Conservation (phyloP, 768 basidiomycete genomes). For the Phlebiopsis gigantea region DNA sequence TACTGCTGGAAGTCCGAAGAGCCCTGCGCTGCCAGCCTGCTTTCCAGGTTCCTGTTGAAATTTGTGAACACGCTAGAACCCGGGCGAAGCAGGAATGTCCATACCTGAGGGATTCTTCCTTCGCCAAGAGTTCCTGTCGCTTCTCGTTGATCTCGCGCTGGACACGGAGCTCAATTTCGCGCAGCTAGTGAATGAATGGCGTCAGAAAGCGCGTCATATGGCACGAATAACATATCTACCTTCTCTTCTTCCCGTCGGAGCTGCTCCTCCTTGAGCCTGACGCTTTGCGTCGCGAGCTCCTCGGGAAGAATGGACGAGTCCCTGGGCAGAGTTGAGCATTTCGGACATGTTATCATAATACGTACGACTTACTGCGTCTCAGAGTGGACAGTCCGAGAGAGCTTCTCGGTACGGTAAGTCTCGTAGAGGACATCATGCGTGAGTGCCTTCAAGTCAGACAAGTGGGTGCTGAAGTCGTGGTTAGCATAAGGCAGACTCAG, state of each 20-base stretch:
- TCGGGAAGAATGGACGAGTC: slow-evolving; percentile 92
- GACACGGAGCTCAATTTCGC: slow-evolving; percentile 97
- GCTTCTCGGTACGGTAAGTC: slow-evolving; percentile 96
- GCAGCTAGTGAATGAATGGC: slow-evolving; percentile 50
- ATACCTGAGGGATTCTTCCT: slow-evolving; percentile 89
- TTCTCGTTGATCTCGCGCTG: slow-evolving; percentile 98
- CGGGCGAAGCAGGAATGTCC: slow-evolving; percentile 11
- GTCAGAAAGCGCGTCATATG: not conserved
- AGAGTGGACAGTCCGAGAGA: slow-evolving; percentile 83
- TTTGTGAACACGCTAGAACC: not conserved
- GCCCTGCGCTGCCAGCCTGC: slow-evolving; percentile 85
- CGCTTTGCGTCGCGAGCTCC: slow-evolving; percentile 94
- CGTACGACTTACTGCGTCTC: slow-evolving; percentile 54
- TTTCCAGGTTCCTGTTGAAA: slow-evolving; percentile 72
- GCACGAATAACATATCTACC: slow-evolving; percentile 33
- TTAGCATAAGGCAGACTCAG: not conserved
- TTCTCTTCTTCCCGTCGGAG: slow-evolving; percentile 96
- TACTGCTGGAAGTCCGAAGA: slow-evolving; percentile 74
- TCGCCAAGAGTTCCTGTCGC: slow-evolving; percentile 92
- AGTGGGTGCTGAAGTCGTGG: slow-evolving; percentile 64
- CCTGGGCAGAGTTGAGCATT: slow-evolving; percentile 28
- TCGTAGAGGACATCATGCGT: slow-evolving; percentile 94
- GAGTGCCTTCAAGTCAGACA: slow-evolving; percentile 90
- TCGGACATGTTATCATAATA: not conserved
- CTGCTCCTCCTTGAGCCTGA: slow-evolving; percentile 98